These are phyloP conservation scores for Blastocystis sp. DNA, from an alignment of 352 stramenopile genomes.

Conservation along the genomic window DNA sequence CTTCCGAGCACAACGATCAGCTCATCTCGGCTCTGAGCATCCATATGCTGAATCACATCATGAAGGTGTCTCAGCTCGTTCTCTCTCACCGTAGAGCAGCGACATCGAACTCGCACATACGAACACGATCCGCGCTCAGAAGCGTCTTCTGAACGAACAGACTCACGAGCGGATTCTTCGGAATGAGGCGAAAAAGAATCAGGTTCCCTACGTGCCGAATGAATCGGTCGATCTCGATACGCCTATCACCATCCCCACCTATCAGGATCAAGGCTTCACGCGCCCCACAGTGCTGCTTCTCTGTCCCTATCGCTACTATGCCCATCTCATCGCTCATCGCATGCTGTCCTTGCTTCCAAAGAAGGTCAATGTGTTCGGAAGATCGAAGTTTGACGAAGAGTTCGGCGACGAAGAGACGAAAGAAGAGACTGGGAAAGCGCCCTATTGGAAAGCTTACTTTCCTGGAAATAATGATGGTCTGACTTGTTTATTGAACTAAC, in stretches of 20 bases:
- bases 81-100: neutral
- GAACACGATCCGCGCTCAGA: neutral
- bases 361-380: constrained; percentile 42
- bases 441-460: constrained; percentile 11
- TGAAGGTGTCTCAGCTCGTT: neutral
- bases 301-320: constrained; percentile 22
- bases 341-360: constrained; percentile 27
- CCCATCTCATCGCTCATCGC: neutral
- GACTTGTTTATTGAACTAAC: neutral
- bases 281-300: constrained; percentile 51
- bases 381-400: constrained; percentile 48
- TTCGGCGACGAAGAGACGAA: constrained; percentile 7
- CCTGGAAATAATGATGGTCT: constrained; percentile 59
- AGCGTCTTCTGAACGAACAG: constrained; percentile 51
- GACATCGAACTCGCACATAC: constrained; percentile 36
- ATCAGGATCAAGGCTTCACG: constrained; percentile 59
- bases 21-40: constrained; percentile 1
- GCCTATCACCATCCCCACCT: constrained; percentile 1
- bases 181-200: constrained; percentile 20
- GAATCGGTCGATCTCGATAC: neutral
- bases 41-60: constrained; percentile 51
- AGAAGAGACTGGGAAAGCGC: neutral
- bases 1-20: neutral
- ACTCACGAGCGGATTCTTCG: constrained; percentile 31
- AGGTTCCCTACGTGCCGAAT: neutral